Conservation (phyloP, 495 filamentous ascomycete genomes). For the Penicillium turbatum region DNA sequence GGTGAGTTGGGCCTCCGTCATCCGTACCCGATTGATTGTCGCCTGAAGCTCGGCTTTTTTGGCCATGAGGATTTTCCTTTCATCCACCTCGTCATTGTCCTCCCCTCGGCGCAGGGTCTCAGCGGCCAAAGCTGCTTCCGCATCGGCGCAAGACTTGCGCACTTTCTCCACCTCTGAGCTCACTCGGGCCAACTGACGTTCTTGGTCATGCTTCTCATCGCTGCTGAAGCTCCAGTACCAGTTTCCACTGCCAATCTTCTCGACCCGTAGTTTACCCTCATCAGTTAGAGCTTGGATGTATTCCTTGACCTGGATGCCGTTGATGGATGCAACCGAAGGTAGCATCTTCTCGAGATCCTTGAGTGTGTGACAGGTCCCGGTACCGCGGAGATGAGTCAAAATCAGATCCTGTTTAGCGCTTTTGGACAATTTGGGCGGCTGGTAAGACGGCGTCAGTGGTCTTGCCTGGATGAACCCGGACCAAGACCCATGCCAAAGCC, state of each 20-base stretch:
- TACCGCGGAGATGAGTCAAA: conserved; percentile 58
- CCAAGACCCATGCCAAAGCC: background rate
- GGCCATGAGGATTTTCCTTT: conserved; percentile 22
- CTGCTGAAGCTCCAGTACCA: conserved; percentile 76
- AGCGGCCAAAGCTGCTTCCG: conserved; percentile 21
- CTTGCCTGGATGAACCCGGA: background rate
- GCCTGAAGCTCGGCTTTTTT: conserved; percentile 25
- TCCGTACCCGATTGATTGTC: conserved; percentile 25
- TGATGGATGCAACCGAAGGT: conserved; percentile 62
- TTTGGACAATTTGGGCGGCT: conserved; percentile 61
- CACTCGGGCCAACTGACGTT: conserved; percentile 44
- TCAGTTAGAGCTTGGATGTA: conserved; percentile 61
- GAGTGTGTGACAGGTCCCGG: conserved; percentile 62
- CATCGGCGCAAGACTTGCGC: conserved; percentile 23
- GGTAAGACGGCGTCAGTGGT: conserved; percentile 37
- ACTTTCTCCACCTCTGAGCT: conserved; percentile 53
- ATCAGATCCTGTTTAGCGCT: conserved; percentile 59
- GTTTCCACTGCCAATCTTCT: conserved; percentile 77
- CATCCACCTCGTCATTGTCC: conserved; percentile 21
- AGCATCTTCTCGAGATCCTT: conserved; percentile 72
- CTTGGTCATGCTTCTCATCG: conserved; percentile 55
- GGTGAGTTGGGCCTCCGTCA: conserved; percentile 14
- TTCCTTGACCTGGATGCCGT: conserved; percentile 66
- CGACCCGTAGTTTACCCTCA: conserved; percentile 62
- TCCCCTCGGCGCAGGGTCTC: conserved; percentile 18